These are phyloP conservation scores for Coccinonectria pachysandricola DNA, from an alignment of 2,329 filamentous ascomycete genomes.

Conservation along the genomic window DNA sequence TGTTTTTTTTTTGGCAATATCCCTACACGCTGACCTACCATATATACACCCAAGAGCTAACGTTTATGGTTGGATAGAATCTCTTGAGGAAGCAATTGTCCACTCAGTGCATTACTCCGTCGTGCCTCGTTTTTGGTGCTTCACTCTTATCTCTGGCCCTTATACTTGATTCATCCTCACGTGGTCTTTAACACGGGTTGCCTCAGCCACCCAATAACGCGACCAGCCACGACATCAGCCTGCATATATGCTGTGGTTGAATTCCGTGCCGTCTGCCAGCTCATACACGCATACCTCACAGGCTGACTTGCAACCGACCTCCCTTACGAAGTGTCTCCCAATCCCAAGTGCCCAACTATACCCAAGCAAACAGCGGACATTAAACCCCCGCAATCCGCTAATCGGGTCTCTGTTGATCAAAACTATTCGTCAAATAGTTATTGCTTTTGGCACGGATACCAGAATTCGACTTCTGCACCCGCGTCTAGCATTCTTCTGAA, in stretches of 20 bases:
- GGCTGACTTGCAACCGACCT: constrained; percentile 27
- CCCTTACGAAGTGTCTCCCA: constrained; percentile 18
- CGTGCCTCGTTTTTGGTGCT: constrained; percentile 8
- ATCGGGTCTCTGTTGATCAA: constrained; percentile 14
- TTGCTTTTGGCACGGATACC: constrained; percentile 5
- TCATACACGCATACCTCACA: constrained; percentile 51
- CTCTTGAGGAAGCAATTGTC: constrained; percentile 16
- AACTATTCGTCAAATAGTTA: constrained; percentile 17
- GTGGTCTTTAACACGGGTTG: constrained; percentile 29
- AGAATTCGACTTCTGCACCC: constrained; percentile 7
- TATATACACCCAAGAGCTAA: constrained; percentile 25
- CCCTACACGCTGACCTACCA: constrained; percentile 16
- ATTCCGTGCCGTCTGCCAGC: constrained; percentile 51
- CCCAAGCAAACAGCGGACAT: constrained; percentile 27
- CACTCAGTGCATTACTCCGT: constrained; percentile 13
- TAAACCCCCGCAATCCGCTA: constrained; percentile 21
- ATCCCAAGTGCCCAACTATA: constrained; percentile 37
- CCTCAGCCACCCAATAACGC: constrained; percentile 22
- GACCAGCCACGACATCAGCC: constrained; percentile 39
- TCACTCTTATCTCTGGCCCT: constrained; percentile 1
- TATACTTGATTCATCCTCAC: constrained; percentile 23
- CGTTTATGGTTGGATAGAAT: constrained; percentile 27
- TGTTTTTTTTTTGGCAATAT: constrained; percentile 13
- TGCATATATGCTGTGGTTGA: constrained; percentile 44
- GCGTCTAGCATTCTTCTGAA: no score